Base-by-base conservation (phyloP, 305 asterid genomes). In the Solanum hybrid region DNA sequence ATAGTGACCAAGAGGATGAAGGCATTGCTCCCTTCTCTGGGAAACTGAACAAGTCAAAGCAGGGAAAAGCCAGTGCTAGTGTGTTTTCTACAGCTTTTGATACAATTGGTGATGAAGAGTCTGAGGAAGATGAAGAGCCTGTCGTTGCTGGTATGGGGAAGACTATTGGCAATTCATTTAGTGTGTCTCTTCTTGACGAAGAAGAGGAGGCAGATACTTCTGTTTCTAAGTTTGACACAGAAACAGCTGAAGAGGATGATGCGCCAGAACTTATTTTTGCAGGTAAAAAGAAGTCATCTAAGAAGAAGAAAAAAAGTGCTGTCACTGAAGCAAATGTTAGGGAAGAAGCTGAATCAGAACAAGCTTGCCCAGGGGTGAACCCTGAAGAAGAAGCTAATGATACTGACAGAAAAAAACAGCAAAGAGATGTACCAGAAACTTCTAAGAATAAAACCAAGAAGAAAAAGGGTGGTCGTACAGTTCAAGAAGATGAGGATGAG, bases 211-310 rank as follows among this genome's bases (percentile, higher is more conserved):
- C 94, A 36, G 93, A 89, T 89, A 89, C 90, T 79, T 90, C 94
- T 56, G 88, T 93, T 88, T 92, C 93, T 3, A 89, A 92, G 88
- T 40, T 78, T 36, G 92, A 90, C 31, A 90, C 87, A 88, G 94
- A 92, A 76, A 88, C 91, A 87, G 92, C 51, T 56, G 94, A 85
- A 88, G 90, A 91, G 77, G 98, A 91, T 80, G 98, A 95, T 87
- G 89, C 76, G 12, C 82, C 92, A 6, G 92, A 40, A 15, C 82
- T 94, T 91, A 89, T 89, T 87, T 96, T 97, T 89, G 93, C 98
- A 60, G 99, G 99, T 40, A 97, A 97, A 90, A 97, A 97, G 95
- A 97, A 96, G 91, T 92, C 98, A 4, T 93, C 97, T 80, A 95
- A 93, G 91, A 95, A 95, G 95, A 95, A 94, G 94, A 94, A 88